Percentiles rank a stretch among this genome's conserved stretches.
phyloP scores from a whole-genome alignment of 305 asterid genomes.

The Fraxinus greggii region DNA sequence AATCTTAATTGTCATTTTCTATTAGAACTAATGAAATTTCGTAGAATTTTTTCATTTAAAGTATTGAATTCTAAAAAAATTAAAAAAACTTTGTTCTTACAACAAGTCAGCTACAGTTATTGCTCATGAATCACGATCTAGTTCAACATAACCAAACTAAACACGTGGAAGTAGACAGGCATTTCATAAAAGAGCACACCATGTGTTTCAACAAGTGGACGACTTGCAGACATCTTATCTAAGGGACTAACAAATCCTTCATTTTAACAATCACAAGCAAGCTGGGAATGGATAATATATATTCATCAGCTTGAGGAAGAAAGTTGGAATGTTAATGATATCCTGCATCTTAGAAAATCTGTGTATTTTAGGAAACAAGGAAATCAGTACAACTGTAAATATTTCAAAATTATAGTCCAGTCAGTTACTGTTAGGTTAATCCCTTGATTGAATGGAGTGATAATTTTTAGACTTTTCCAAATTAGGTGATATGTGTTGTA shows the following conservation, averaged over 20 bases:
- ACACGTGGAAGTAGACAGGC: constrained; percentile 16
- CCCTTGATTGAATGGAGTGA: not conserved
- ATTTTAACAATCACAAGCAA: constrained; percentile 5
- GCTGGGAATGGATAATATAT: not conserved
- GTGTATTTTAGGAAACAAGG: not conserved
- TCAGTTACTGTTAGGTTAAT: not conserved
- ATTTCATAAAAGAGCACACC: constrained; percentile 18
- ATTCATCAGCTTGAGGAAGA: not conserved
- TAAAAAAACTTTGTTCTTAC: constrained; percentile 12
- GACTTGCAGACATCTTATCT: constrained; percentile 9
- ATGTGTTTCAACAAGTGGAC: not conserved
- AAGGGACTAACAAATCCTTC: not conserved
- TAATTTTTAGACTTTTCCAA: not conserved
- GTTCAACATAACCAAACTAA: constrained; percentile 12
- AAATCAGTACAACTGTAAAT: not conserved
- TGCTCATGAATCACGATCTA: constrained; percentile 13
- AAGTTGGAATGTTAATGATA: not conserved
- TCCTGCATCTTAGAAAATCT: not conserved
- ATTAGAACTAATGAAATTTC: no score
- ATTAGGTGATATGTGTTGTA: not conserved
- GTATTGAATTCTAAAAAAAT: no score
- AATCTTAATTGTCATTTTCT: no score
- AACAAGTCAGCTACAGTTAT: constrained; percentile 11
- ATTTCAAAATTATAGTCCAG: not conserved
- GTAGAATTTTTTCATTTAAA: no score